Conservation (phyloP, 345 rosid species). For the Hirschfeldia incana region DNA sequence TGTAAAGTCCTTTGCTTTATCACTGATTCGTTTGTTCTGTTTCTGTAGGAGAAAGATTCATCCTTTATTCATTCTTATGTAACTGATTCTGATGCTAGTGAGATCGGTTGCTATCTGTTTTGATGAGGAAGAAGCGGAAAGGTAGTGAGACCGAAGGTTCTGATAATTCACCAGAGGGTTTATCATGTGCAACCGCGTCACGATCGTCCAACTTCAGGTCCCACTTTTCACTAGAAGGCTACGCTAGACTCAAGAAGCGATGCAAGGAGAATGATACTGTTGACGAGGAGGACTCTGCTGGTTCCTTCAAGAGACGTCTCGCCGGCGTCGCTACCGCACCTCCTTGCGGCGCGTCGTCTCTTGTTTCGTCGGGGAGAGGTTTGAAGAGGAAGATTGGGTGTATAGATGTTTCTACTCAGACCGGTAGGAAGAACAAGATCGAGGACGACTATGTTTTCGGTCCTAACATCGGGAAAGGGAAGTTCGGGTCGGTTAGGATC, state of each 20-base stretch:
- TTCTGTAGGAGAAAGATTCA: conserved; percentile 20
- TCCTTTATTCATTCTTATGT: conserved; percentile 2
- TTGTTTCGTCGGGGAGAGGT: conserved; percentile 77
- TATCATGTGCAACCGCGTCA: conserved; percentile 15
- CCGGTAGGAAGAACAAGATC: conserved; percentile 79
- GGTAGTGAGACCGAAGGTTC: conserved; percentile 65
- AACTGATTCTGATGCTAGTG: conserved; percentile 14
- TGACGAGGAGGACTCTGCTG: conserved; percentile 48
- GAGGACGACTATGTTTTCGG: conserved; percentile 71
- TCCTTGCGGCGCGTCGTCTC: conserved; percentile 83
- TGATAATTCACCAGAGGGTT: conserved; percentile 32
- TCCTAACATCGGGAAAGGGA: conserved; percentile 70
- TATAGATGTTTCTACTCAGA: conserved; percentile 73
- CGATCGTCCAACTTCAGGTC: conserved; percentile 58
- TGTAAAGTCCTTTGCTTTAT: background rate
- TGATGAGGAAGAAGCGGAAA: conserved; percentile 98
- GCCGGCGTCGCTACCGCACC: conserved; percentile 94
- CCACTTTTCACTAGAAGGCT: conserved; percentile 82
- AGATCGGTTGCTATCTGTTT: conserved; percentile 32
- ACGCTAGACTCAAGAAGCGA: conserved; percentile 71
- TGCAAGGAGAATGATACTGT: conserved; percentile 67
- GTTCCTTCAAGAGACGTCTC: conserved; percentile 71
- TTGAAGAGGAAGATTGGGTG: conserved; percentile 98
- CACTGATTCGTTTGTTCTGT: conserved; percentile 9
- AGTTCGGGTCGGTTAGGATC: conserved; percentile 82